phyloP scores from a whole-genome alignment of 164 flowering plant species.

The Hamamelis virginiana region DNA sequence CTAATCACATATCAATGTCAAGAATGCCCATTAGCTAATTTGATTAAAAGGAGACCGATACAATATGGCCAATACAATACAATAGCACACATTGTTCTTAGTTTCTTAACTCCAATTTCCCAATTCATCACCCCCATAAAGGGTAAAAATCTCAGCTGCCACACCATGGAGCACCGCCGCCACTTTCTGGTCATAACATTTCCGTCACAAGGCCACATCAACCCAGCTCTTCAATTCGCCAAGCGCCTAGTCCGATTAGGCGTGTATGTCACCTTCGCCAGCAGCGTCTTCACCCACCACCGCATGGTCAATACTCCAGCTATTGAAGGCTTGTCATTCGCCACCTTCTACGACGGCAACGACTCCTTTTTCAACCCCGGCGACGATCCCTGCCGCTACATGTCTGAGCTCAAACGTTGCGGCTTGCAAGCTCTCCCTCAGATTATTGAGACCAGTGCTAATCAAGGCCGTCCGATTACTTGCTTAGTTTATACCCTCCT shows the following conservation, averaged over 20 bases:
- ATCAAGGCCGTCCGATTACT: background rate
- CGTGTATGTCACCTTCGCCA: slow-evolving; percentile 17
- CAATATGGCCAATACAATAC: no score
- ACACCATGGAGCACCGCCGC: background rate
- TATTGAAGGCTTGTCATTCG: background rate
- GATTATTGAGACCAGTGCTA: background rate
- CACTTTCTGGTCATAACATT: slow-evolving; percentile 19
- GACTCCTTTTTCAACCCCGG: background rate
- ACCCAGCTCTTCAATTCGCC: slow-evolving; percentile 28
- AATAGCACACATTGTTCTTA: no score
- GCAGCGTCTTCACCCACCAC: slow-evolving; percentile 2
- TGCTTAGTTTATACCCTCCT: background rate
- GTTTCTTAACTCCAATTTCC: no score
- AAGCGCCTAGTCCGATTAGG: slow-evolving; percentile 12
- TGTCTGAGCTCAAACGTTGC: background rate
- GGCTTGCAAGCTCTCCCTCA: slow-evolving; percentile 4
- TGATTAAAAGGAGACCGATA: no score
- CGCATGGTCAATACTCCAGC: background rate
- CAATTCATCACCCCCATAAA: no score
- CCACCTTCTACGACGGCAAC: slow-evolving; percentile 9
- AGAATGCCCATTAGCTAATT: no score
- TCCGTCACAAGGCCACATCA: slow-evolving; percentile 27
- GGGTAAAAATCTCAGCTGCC: background rate
- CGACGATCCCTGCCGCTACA: background rate
- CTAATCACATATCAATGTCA: no score